These are phyloP conservation scores for Mycena citricolor DNA, from an alignment of 1,284 basidiomycete genomes.

Conservation along the genomic window DNA sequence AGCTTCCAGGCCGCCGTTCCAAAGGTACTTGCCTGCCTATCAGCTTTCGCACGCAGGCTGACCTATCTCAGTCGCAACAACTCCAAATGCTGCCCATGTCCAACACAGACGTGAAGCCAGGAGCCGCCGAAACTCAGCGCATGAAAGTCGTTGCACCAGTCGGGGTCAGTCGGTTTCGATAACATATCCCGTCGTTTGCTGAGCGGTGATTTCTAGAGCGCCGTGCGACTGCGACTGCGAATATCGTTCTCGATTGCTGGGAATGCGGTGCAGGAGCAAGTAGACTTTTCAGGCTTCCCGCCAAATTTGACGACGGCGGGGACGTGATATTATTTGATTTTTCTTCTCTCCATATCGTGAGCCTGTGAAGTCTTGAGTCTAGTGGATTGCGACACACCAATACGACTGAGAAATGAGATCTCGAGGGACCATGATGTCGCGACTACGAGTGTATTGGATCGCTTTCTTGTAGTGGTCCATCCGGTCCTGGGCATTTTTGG, in stretches of 20 bases:
- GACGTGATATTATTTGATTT: neutral
- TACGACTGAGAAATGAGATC: too few species aligned
- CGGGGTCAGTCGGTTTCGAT: conserved; percentile 62
- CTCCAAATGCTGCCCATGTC: conserved; percentile 99
- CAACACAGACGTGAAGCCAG: conserved; percentile 76
- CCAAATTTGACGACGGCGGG: conserved; percentile 63
- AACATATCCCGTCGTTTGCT: conserved; percentile 36
- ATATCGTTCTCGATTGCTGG: conserved; percentile 76
- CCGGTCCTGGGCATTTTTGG: too few species aligned
- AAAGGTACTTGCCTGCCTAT: conserved; percentile 57
- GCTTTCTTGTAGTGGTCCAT: too few species aligned
- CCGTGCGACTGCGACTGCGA: conserved; percentile 82
- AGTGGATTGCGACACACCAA: too few species aligned
- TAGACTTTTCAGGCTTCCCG: conserved; percentile 92
- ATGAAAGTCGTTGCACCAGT: conserved; percentile 88
- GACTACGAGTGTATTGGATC: too few species aligned
- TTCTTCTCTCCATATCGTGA: too few species aligned
- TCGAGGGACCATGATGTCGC: too few species aligned
- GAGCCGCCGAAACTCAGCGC: conserved; percentile 88
- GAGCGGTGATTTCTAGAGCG: conserved; percentile 52
- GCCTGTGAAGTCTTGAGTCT: too few species aligned
- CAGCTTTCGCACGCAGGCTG: neutral
- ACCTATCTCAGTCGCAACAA: conserved; percentile 80
- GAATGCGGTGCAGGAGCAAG: conserved; percentile 83
- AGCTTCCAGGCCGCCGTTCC: conserved; percentile 99